Percentiles rank a stretch among this genome's conserved stretches.
These are phyloP conservation scores for Tinospora cordifolia DNA, from an alignment of 164 flowering plant species.

Conservation along the genomic window DNA sequence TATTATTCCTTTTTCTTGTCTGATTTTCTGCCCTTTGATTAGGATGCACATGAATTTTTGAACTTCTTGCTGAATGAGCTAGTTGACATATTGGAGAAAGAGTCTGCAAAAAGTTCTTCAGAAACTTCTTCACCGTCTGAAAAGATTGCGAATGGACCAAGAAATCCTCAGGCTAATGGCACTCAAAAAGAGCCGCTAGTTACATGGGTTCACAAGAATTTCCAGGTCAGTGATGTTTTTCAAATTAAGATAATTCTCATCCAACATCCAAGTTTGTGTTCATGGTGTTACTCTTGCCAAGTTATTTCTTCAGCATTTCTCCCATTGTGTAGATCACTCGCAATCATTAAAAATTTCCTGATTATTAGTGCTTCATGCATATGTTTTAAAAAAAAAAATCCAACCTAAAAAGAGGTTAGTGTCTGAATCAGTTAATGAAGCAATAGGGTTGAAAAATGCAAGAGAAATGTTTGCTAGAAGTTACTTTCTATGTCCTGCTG, in stretches of 20 bases:
- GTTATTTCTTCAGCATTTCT: neutral
- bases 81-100: constrained; percentile 96
- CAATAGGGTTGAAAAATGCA: neutral
- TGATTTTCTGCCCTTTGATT: neutral
- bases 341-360: neutral
- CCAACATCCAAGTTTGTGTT: neutral
- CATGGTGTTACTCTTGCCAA: neutral
- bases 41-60: constrained; percentile 99
- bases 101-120: constrained; percentile 50
- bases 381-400: neutral
- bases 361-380: neutral
- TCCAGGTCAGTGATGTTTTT: constrained; percentile 63
- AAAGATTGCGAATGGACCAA: constrained; percentile 60
- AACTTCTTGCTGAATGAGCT: constrained; percentile 91
- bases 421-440: neutral
- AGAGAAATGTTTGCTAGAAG: neutral
- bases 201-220: constrained; percentile 98
- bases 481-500: neutral
- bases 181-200: constrained; percentile 67
- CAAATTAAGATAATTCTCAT: no score
- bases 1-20: neutral
- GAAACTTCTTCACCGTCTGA: constrained; percentile 62
- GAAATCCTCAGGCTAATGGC: constrained; percentile 51
- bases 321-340: neutral
- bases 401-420: neutral